Evolutionary conservation across 2,329 filamentous ascomycete species (phyloP).

Genomic region (Trichothecium sympodiale): DNA sequence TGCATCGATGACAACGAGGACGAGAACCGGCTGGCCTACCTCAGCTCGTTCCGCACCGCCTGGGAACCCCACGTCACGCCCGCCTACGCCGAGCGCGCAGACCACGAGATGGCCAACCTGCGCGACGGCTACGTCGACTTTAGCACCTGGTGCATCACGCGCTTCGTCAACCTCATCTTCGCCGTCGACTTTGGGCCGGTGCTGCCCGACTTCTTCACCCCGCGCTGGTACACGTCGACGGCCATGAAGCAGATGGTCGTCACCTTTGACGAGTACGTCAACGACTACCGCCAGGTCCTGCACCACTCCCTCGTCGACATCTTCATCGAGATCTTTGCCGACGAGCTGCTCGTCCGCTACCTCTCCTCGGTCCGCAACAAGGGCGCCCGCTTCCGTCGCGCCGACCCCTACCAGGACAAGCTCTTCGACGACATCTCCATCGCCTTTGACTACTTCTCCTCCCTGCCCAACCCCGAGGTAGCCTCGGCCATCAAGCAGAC

Average conservation of each 20-base stretch:
- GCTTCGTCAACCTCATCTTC: conserved; percentile 83
- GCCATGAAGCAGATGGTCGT: conserved; percentile 89
- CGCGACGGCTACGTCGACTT: conserved; percentile 92
- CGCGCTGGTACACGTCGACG: conserved; percentile 75
- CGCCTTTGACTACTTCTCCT: conserved; percentile 78
- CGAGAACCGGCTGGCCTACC: conserved; percentile 64
- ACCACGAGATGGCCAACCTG: conserved; percentile 60
- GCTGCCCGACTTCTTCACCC: conserved; percentile 82
- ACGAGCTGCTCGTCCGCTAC: conserved; percentile 82
- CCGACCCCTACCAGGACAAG: conserved; percentile 84
- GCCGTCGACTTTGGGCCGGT: conserved; percentile 77
- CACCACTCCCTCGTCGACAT: conserved; percentile 84
- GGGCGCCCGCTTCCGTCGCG: conserved; percentile 74
- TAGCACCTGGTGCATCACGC: conserved; percentile 81
- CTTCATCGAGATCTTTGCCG: conserved; percentile 83
- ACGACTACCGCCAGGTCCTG: conserved; percentile 74
- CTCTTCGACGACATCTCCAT: conserved; percentile 87
- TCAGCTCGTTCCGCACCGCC: conserved; percentile 76
- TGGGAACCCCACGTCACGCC: conserved; percentile 72
- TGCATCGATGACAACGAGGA: conserved; percentile 90
- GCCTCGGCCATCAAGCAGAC: conserved; percentile 69
- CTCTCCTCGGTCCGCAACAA: conserved; percentile 79
- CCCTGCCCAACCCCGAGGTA: conserved; percentile 58
- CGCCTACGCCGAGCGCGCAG: conserved; percentile 65
- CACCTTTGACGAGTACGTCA: conserved; percentile 90